Evolutionary conservation across 768 basidiomycete genomes (phyloP), one percentile per base, ranked within the genome.

Genomic region (Collybiopsis confluens): DNA sequence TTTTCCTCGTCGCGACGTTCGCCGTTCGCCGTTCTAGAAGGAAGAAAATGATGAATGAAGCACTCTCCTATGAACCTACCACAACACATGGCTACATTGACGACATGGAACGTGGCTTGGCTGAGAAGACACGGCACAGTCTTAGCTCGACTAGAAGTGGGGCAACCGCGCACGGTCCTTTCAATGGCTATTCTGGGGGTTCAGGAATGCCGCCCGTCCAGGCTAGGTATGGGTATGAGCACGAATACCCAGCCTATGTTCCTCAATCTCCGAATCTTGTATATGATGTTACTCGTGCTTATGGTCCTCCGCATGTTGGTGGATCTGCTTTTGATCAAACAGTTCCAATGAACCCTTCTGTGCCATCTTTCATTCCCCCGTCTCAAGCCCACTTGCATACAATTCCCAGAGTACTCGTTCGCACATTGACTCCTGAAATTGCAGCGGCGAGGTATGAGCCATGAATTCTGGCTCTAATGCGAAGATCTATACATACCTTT

Each of bases 21-120:
- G 65, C 69, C 11, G 45, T 86, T 42, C 79, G 86, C 45, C 73
- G 76, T 51, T 75, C 74, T 44, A 70, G 71, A 18, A 73, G 73
- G 54, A 68, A 71, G 42, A 69, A 66, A 53, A 69, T 71, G 57
- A 64, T 68, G 42, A 64, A 75, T 3, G 75, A 77, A 15, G 79
- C 82, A 0, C 65, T 83, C 18, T 75, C 74, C 5, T 84, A 84
- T 56, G 80, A 83, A 67, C 81, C 60, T 48, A 64, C 54, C 56
- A 64, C 37, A 57, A 66, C 15, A 58, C 61, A 18, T 59, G 59
- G 50, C 46, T 65, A 57, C 53, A 69, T 33, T 20, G 54, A 41
- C n/a, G 65, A 66, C 47, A 68, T 65, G 50, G 62, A 59, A 48
- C 58, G 57, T 42, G 53, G 49, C 40, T 56, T 61, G 10, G 48